Evolutionary conservation across 345 rosid genomes (phyloP), one percentile per base, ranked within the genome.

Genomic region (Eucalyptus albens): DNA sequence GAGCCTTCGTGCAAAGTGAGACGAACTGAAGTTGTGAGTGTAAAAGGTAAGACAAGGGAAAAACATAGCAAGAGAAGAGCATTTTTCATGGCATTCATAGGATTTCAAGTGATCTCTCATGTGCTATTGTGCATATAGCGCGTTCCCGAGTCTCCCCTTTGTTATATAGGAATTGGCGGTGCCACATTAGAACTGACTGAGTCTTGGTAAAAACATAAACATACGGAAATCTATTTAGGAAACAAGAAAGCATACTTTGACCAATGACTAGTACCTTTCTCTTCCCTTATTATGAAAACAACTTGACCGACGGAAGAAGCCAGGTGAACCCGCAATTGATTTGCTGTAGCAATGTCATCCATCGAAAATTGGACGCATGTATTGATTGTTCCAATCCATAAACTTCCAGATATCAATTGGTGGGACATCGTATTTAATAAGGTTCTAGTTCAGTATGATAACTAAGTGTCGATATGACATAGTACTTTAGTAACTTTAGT

Each of bases 1-100:
- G 90, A 93, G 60, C 93, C 92, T 89, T 33, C 37, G 12, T 50
- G n/a, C 13, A 92, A 31, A 51, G 65, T 59, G n/a, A 59, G 65
- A 26, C 7, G 85, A 80, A 44, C 29, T 21, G 89, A 59, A 27
- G 49, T 37, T 13, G 47, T 15, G 37, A 33, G 42, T 31, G 59
- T 19, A 49, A 65, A 69, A 24, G 31, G 55, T n/a, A 80, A 87
- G 65, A 86, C 22, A 0, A 86, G 14, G 26, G 65, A 83, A 5
- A 60, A 26, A 53, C 88, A 10, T 17, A 86, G 47, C 22, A 31
- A 22, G 45, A 86, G 87, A 82, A 77, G 31, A 89, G 40, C 19
- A 56, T 37, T 87, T 87, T 40, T 87, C 88, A 87, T 87, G 33
- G 15, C 33, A 26, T 45, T 22, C 50, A 45, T 45, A 10, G 55